phyloP scores from a whole-genome alignment of 192 early-diverging fungal genomes.

The Gonapodya sp. region DNA sequence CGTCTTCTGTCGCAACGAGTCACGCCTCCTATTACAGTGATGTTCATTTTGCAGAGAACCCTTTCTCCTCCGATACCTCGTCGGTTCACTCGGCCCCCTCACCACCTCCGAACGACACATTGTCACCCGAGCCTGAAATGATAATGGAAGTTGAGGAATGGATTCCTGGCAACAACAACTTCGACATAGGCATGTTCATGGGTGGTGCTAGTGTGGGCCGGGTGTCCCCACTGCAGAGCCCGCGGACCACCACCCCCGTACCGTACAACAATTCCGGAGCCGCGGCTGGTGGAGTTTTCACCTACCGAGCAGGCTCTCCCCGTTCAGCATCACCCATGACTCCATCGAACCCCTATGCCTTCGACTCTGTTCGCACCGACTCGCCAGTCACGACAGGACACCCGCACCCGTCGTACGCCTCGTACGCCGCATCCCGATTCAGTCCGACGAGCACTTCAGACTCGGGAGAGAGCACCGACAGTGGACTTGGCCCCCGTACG shows the following conservation, averaged over 20 bases:
- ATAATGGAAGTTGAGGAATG: not conserved
- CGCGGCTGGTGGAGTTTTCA: too few relatives aligned
- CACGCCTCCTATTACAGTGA: not conserved
- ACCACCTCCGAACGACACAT: not conserved
- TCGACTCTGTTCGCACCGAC: not conserved
- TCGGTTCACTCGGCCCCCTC: not conserved
- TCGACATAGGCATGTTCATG: not conserved
- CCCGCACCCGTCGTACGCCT: too few relatives aligned
- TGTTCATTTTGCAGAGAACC: not conserved
- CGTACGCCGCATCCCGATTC: not conserved
- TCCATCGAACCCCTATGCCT: not conserved
- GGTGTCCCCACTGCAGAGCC: too few relatives aligned
- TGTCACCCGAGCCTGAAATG: not conserved
- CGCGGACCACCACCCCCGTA: not conserved
- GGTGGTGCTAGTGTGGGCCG: too few relatives aligned
- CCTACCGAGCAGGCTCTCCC: too few relatives aligned
- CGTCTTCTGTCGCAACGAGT: too few relatives aligned
- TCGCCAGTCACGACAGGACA: not conserved
- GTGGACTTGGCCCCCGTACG: not conserved
- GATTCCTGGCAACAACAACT: not conserved
- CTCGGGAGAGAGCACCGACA: not conserved
- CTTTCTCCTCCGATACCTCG: not conserved
- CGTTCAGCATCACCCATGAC: not conserved
- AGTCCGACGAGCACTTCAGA: not conserved
- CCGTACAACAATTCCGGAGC: not conserved